Evolutionary conservation across 108 stramenopile species (phyloP).

Genomic region (Nitzschia sp.): DNA sequence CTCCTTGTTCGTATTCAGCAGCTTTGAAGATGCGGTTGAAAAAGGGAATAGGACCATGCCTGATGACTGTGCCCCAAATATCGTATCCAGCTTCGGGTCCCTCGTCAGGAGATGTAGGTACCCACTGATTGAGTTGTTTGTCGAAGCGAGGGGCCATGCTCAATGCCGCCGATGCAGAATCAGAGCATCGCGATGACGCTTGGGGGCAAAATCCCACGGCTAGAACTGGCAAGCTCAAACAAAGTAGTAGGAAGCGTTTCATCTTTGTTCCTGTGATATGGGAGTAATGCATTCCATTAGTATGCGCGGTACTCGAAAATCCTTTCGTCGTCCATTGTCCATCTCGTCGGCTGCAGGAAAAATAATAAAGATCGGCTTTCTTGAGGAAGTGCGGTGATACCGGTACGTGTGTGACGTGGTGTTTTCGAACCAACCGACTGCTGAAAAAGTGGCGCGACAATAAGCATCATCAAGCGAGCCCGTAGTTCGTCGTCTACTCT

Average conservation of each 20-base stretch:
- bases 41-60: slow-evolving; percentile 66
- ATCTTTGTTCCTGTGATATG: no score
- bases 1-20: slow-evolving; percentile 66
- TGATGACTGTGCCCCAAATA: slow-evolving; percentile 50
- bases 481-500: no score
- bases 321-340: no score
- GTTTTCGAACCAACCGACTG: no score
- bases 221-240: background rate
- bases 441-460: no score
- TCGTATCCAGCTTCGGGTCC: slow-evolving; percentile 48
- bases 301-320: no score
- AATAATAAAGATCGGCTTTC: no score
- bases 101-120: slow-evolving; percentile 9
- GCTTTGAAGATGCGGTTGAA: slow-evolving; percentile 56
- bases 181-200: background rate
- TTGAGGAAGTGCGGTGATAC: no score
- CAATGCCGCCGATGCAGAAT: background rate
- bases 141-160: slow-evolving; percentile 14
- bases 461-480: no score
- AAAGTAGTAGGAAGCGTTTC: background rate
- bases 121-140: background rate
- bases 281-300: no score
- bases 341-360: no score
- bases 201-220: background rate
- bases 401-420: no score